Conservation (phyloP, 1,139 yeast genomes). For the Pichia sp. region DNA sequence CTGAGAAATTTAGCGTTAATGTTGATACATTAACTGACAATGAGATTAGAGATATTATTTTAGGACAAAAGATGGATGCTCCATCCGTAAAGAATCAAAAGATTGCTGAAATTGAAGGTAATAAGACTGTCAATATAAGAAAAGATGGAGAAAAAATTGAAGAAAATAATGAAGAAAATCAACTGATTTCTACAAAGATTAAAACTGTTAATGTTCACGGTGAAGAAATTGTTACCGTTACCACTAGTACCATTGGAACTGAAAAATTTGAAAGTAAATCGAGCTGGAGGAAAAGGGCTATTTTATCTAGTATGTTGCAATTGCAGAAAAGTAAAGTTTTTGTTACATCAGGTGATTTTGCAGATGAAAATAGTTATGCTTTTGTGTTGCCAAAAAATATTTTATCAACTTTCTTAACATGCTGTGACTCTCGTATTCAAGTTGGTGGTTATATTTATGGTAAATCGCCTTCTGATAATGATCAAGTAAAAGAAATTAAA, state of each 20-base stretch:
- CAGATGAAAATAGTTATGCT: slow-evolving; percentile 52
- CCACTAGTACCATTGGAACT: slow-evolving; percentile 86
- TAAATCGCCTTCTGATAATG: slow-evolving; percentile 60
- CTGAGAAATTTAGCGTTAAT: slow-evolving; percentile 78
- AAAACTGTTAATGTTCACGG: slow-evolving; percentile 91
- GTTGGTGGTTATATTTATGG: slow-evolving; percentile 83
- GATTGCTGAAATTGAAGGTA: slow-evolving; percentile 70
- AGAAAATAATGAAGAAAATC: slow-evolving; percentile 31
- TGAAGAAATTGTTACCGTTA: slow-evolving; percentile 89
- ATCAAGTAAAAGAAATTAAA: slow-evolving; percentile 68
- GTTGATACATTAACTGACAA: slow-evolving; percentile 85
- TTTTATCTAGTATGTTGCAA: slow-evolving; percentile 68
- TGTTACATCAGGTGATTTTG: slow-evolving; percentile 56
- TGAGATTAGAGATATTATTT: slow-evolving; percentile 86
- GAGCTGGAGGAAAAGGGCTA: slow-evolving; percentile 89
- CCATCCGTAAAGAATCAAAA: slow-evolving; percentile 79
- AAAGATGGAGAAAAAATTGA: slow-evolving; percentile 5
- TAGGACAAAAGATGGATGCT: slow-evolving; percentile 90
- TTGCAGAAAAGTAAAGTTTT: slow-evolving; percentile 72
- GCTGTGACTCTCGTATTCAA: slow-evolving; percentile 77
- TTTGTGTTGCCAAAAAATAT: slow-evolving; percentile 80
- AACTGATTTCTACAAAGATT: slow-evolving; percentile 71
- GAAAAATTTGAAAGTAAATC: slow-evolving; percentile 75
- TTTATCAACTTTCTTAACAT: slow-evolving; percentile 68
- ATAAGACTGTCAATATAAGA: slow-evolving; percentile 21